phyloP scores from a whole-genome alignment of 305 asterid species.

The Fraxinus nigra region DNA sequence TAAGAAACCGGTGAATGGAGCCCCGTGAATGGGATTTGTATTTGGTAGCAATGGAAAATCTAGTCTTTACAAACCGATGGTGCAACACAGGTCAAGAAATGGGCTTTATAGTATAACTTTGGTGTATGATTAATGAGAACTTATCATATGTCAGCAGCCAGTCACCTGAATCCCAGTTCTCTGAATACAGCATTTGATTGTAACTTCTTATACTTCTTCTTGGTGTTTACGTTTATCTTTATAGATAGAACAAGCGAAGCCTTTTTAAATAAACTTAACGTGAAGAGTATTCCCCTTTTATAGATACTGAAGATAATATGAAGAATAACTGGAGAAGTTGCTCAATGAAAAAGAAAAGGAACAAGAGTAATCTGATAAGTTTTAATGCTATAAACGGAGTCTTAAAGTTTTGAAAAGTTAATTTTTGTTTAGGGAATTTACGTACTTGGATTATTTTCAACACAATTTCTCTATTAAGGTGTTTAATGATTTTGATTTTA shows the following conservation, averaged over 20 bases:
- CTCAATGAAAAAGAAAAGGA: not conserved
- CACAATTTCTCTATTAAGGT: not conserved
- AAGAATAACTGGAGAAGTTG: not conserved
- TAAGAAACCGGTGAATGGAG: not conserved
- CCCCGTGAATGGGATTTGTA: not conserved
- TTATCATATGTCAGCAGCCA: not conserved
- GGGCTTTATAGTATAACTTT: not conserved
- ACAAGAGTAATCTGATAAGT: not conserved
- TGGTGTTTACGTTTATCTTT: not conserved
- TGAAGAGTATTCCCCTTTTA: not conserved
- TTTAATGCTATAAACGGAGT: not conserved
- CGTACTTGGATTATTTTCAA: not conserved
- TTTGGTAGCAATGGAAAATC: not conserved
- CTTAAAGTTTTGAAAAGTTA: constrained; percentile 6
- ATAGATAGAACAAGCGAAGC: not conserved
- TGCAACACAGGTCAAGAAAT: not conserved
- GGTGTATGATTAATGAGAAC: not conserved
- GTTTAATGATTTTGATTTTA: not conserved
- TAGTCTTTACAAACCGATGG: not conserved
- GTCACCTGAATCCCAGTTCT: not conserved
- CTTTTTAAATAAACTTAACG: not conserved
- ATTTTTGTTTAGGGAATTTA: not conserved
- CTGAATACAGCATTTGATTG: not conserved
- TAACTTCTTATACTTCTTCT: not conserved
- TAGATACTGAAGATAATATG: not conserved